Evolutionary conservation across 768 basidiomycete genomes (phyloP), one percentile per base, ranked within the genome.

Genomic region (Scleroderma citrinum): DNA sequence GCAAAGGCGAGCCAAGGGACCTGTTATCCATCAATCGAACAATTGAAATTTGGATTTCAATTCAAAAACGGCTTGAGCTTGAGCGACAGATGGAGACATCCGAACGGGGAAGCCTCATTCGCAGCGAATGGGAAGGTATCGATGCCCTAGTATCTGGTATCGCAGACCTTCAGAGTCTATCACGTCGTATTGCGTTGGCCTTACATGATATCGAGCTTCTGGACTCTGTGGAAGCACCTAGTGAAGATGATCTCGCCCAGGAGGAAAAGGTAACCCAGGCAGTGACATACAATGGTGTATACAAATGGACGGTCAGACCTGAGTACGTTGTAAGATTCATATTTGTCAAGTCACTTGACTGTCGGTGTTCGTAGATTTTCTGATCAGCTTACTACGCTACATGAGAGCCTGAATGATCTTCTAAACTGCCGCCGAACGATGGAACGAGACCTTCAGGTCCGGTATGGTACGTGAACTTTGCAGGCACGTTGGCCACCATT

Each of bases 1-100:
- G 84, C 2, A 78, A 82, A 47, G 88, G 87, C 23, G 79, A 80
- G 48, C 64, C 77, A 17, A 72, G 64, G 43, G 92, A 92, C 58
- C 72, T 94, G 23, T 63, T 80, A 11, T 70, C 81, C 2, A 76
- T 94, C 35, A 77, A 77, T 52, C 69, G 71, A 19, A 82, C 86
- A 5, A 80, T 90, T 48, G 68, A 67, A 4, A 65, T 72, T 14
- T 91, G 89, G 85, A 54, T 67, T 8, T 59, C 60, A 16, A 76
- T 92, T 46, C 68, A 69, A 55, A 61, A 65, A 30, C 73, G 77
- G 32, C 67, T 87, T 21, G 60, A 69, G 40, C 66, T 80, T 31
- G 89, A 92, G 66, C 78, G 73, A 50, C 48, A 60, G 17, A 70
- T 82, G 68, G 82, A 85, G 57, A 47, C 10, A 5, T 59, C 54